Percentiles rank a stretch among this genome's conserved stretches.
phyloP scores from a whole-genome alignment of 352 stramenopile species.

The Globisporangium ultimum region DNA sequence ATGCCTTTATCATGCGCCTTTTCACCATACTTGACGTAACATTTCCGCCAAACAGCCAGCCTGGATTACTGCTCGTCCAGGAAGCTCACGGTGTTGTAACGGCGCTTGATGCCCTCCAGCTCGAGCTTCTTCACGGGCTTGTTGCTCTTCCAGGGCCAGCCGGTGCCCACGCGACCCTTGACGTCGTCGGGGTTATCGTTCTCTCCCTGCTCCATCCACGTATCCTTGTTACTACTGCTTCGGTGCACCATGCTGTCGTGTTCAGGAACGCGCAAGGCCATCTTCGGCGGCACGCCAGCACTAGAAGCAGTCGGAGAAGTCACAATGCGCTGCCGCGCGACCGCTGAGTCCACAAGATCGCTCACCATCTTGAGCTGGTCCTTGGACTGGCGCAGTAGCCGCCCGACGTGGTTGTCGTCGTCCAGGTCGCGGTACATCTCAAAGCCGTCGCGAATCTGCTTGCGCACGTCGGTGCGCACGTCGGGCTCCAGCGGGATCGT shows the following conservation, averaged over 20 bases:
- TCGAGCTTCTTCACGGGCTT: slow-evolving; percentile 44
- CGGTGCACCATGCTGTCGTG: slow-evolving; percentile 3
- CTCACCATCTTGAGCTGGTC: slow-evolving; percentile 70
- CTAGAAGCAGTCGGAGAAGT: background rate
- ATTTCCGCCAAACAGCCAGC: background rate
- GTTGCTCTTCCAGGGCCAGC: slow-evolving; percentile 65
- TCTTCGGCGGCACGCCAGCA: background rate
- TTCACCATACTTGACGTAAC: background rate
- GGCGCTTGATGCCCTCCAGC: slow-evolving; percentile 51
- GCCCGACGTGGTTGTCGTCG: slow-evolving; percentile 44
- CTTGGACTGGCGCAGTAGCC: slow-evolving; percentile 49
- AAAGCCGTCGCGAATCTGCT: slow-evolving; percentile 59
- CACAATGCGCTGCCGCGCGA: slow-evolving; percentile 39
- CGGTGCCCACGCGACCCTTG: slow-evolving; percentile 50
- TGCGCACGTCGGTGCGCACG: slow-evolving; percentile 47
- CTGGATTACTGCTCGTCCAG: slow-evolving; percentile 7
- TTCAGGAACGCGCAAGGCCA: background rate
- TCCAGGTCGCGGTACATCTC: slow-evolving; percentile 44
- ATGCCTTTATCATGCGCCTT: background rate
- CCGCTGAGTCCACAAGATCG: slow-evolving; percentile 60
- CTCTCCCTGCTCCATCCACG: slow-evolving; percentile 29
- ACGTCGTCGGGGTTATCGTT: slow-evolving; percentile 48
- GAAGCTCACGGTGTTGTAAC: slow-evolving; percentile 6
- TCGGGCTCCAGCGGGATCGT: slow-evolving; percentile 42
- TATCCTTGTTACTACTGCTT: slow-evolving; percentile 14